Conservation (phyloP, 768 basidiomycete genomes). For the Atractiella rhizophila region DNA sequence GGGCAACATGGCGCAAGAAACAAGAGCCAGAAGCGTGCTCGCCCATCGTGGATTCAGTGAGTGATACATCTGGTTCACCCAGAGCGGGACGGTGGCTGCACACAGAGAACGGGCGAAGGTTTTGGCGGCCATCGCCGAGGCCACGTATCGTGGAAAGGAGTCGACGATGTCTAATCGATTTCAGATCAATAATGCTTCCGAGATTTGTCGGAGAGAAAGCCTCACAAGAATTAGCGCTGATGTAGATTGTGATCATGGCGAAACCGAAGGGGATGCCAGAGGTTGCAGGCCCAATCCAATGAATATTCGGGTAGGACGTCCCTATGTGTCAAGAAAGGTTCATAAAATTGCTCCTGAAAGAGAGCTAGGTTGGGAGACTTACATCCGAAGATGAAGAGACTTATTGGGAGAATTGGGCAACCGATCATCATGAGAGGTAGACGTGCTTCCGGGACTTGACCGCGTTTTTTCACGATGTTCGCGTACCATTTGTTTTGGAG, state of each 20-base stretch:
- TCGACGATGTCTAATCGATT: conserved; percentile 23
- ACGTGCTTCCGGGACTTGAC: conserved; percentile 22
- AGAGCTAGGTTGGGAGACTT: too few relatives aligned
- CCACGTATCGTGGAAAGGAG: conserved; percentile 23
- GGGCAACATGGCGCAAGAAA: conserved; percentile 19
- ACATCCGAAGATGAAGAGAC: conserved; percentile 13
- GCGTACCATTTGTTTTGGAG: conserved; percentile 21
- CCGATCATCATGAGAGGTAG: conserved; percentile 21
- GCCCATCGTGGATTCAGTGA: conserved; percentile 23
- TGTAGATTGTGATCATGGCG: conserved; percentile 7
- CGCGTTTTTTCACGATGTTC: conserved; percentile 17
- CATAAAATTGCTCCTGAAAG: too few relatives aligned
- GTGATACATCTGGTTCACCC: conserved; percentile 23
- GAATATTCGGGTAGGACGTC: conserved; percentile 8
- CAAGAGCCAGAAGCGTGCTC: conserved; percentile 21
- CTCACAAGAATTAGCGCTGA: neutral
- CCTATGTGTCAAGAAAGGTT: too few relatives aligned
- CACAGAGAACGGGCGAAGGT: conserved; percentile 16
- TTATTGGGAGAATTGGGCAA: conserved; percentile 19
- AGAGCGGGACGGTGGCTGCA: conserved; percentile 18
- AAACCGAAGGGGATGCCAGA: conserved; percentile 9
- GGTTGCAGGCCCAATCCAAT: conserved; percentile 8
- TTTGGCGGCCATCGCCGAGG: conserved; percentile 23
- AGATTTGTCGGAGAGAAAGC: neutral
- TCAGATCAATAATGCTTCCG: conserved; percentile 16